Conservation (phyloP, 768 basidiomycete genomes). For the Macrolepiota dolichaula region DNA sequence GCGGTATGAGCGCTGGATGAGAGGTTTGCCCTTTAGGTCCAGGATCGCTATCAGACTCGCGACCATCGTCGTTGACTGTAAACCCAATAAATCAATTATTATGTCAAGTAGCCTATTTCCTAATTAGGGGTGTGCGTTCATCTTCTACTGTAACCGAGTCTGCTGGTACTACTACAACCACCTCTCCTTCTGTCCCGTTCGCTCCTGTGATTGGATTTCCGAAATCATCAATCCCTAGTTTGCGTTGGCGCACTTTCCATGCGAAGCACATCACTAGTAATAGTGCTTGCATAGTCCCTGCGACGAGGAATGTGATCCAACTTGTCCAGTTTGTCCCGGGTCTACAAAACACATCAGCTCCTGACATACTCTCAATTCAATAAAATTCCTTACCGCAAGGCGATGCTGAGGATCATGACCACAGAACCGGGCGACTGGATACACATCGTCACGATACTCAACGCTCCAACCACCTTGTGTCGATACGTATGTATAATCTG, state of each 20-base stretch:
- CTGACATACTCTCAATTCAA: neutral
- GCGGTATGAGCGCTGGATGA: constrained; percentile 94
- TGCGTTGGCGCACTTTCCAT: constrained; percentile 79
- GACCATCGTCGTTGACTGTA: constrained; percentile 26
- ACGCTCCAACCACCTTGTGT: constrained; percentile 80
- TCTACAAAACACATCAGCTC: constrained; percentile 26
- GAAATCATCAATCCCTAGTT: constrained; percentile 85
- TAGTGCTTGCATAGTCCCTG: constrained; percentile 80
- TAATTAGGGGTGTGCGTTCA: constrained; percentile 6
- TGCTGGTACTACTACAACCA: neutral
- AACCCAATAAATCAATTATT: no score
- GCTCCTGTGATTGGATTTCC: constrained; percentile 46
- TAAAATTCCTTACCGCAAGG: constrained; percentile 45
- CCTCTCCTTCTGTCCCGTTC: neutral
- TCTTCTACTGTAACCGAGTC: neutral
- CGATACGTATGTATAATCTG: constrained; percentile 81
- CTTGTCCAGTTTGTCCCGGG: constrained; percentile 89
- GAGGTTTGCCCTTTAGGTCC: constrained; percentile 96
- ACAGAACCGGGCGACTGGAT: constrained; percentile 91
- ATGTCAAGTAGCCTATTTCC: constrained; percentile 2
- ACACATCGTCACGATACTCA: constrained; percentile 94
- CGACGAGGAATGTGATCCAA: constrained; percentile 78
- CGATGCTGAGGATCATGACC: constrained; percentile 83
- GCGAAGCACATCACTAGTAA: constrained; percentile 82
- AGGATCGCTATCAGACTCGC: constrained; percentile 85